These are phyloP conservation scores for Bifiguratus adelaidae DNA, from an alignment of 192 early-diverging fungal species.

Conservation along the genomic window DNA sequence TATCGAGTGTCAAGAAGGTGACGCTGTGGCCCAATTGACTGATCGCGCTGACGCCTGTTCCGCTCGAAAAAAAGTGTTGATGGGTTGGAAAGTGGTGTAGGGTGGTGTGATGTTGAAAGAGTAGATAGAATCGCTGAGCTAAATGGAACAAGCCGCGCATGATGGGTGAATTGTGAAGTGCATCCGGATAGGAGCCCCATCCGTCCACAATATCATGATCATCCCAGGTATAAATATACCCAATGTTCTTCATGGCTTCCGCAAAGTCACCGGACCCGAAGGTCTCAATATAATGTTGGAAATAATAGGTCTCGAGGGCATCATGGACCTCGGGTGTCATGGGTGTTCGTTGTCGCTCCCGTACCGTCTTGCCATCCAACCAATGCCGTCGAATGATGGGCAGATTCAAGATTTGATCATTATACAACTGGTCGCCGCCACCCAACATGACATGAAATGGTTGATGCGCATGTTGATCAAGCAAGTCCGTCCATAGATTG, in stretches of 20 bases:
- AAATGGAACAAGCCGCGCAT: no score
- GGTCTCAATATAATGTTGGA: constrained; percentile 4
- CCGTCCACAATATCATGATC: constrained; percentile 86
- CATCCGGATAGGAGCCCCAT: constrained; percentile 72
- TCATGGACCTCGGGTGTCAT: no score
- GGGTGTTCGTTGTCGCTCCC: no score
- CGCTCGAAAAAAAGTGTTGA: no score
- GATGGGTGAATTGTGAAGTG: constrained; percentile 53
- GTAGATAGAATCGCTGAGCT: constrained; percentile 71
- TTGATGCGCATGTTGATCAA: constrained; percentile 42
- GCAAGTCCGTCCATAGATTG: constrained; percentile 57
- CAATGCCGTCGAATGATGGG: no score
- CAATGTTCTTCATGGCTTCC: constrained; percentile 4
- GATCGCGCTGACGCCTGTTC: constrained; percentile 53
- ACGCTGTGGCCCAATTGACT: constrained; percentile 55
- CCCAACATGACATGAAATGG: constrained; percentile 66
- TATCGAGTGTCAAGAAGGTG: constrained; percentile 57
- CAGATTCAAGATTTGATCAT: constrained; percentile 45
- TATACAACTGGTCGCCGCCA: constrained; percentile 67
- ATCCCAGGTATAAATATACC: constrained; percentile 57
- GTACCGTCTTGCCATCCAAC: no score
- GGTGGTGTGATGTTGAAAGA: constrained; percentile 83
- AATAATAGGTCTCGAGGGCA: no score
- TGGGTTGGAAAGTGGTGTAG: no score
- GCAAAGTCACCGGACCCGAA: no score